Conservation (phyloP, 495 filamentous ascomycete species). For the Penicillium pancosmium region DNA sequence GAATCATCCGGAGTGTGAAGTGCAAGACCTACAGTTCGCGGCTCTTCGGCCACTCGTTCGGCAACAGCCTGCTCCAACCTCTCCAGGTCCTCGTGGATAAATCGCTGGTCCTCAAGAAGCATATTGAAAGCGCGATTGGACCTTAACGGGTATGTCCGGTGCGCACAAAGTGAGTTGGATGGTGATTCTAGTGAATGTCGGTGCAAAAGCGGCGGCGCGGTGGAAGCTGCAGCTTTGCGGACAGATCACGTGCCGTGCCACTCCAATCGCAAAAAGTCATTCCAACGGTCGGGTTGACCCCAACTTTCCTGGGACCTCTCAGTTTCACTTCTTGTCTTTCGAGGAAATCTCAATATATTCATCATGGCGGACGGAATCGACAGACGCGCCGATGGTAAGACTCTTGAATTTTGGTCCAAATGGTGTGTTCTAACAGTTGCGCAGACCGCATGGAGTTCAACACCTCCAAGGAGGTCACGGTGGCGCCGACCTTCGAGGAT, state of each 20-base stretch:
- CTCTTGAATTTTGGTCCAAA: constrained; percentile 1
- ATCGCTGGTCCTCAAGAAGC: constrained; percentile 90
- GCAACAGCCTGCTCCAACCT: constrained; percentile 90
- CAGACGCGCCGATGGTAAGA: constrained; percentile 76
- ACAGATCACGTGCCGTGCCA: constrained; percentile 37
- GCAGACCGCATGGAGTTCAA: constrained; percentile 93
- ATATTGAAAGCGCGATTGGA: constrained; percentile 46
- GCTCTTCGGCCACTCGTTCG: constrained; percentile 85
- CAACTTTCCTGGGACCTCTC: constrained; percentile 5
- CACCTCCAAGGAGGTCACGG: constrained; percentile 95
- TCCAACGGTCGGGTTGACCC: not conserved
- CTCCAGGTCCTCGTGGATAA: constrained; percentile 93
- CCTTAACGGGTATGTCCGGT: not conserved
- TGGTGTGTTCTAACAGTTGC: constrained; percentile 30
- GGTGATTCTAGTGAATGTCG: not conserved
- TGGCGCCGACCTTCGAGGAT: constrained; percentile 72
- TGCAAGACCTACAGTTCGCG: constrained; percentile 70
- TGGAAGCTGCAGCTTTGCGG: constrained; percentile 38
- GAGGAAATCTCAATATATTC: constrained; percentile 14
- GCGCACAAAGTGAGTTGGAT: not conserved
- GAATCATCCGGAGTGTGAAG: not conserved
- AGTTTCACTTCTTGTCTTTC: constrained; percentile 11
- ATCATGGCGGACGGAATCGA: constrained; percentile 94
- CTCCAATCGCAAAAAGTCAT: constrained; percentile 34
- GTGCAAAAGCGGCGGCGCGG: constrained; percentile 18